phyloP scores from a whole-genome alignment of 352 stramenopile species.

The Phytophthora pistaciae region DNA sequence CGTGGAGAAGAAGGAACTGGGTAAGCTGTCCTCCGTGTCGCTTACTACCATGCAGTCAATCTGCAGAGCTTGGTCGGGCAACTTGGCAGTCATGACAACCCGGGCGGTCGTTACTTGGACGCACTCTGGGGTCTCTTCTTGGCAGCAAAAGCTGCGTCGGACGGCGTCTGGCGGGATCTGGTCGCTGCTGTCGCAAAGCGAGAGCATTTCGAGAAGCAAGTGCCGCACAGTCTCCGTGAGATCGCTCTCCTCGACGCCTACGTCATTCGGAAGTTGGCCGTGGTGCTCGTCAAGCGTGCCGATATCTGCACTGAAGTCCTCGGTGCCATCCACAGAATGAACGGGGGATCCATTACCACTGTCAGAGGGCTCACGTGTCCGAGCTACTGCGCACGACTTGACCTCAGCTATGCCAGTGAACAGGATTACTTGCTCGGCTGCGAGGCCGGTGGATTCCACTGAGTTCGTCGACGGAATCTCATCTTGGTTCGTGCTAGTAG shows the following conservation, averaged over 20 bases:
- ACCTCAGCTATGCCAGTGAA: slow-evolving; percentile 14
- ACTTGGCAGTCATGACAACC: slow-evolving; percentile 29
- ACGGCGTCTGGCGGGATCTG: slow-evolving; percentile 19
- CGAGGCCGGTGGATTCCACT: slow-evolving; percentile 1
- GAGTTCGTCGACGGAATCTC: not conserved
- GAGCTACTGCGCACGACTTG: slow-evolving; percentile 2
- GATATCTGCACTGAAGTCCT: slow-evolving; percentile 19
- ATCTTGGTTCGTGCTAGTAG: not conserved
- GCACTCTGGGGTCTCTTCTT: slow-evolving; percentile 3
- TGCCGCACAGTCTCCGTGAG: slow-evolving; percentile 5
- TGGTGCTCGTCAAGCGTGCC: slow-evolving; percentile 15
- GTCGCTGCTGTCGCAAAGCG: slow-evolving; percentile 23
- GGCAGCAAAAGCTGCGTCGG: not conserved
- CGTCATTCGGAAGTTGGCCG: not conserved
- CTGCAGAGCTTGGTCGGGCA: slow-evolving; percentile 22
- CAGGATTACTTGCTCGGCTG: slow-evolving; percentile 23
- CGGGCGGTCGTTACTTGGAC: slow-evolving; percentile 1
- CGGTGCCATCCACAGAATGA: not conserved
- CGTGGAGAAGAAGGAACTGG: slow-evolving; percentile 12
- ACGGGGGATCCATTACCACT: not conserved
- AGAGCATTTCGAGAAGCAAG: slow-evolving; percentile 19
- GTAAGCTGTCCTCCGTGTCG: not conserved
- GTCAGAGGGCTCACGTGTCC: not conserved
- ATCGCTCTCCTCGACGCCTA: not conserved
- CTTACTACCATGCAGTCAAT: slow-evolving; percentile 18